A percentile compares a stretch with the other conserved stretches of the same genome.
Evolutionary conservation across 108 stramenopile species (phyloP).

Genomic region (Cyclotella choctawhatcheeana): DNA sequence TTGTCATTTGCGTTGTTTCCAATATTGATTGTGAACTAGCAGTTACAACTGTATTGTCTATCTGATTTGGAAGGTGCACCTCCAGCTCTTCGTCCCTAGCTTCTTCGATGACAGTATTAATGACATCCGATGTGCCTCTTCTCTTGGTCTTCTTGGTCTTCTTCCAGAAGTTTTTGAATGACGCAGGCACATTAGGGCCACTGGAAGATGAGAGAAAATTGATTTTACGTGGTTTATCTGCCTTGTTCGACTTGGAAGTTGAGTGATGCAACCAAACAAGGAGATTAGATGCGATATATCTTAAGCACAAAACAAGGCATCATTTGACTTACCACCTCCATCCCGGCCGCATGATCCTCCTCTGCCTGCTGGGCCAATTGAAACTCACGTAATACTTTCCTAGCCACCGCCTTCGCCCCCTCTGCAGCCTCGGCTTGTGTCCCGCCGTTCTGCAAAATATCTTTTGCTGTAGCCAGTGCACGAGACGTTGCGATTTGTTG

Average conservation of each 20-base stretch:
- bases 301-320: neutral
- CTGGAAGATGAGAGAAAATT: too few species aligned
- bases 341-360: neutral
- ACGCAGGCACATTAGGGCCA: too few species aligned
- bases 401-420: constrained; percentile 5
- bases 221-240: too few species aligned
- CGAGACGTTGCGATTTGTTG: neutral
- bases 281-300: too few species aligned
- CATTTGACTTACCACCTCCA: neutral
- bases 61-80: too few species aligned
- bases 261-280: too few species aligned
- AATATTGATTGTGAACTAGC: neutral
- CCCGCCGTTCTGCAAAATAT: neutral
- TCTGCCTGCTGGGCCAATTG: neutral
- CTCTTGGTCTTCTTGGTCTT: neutral
- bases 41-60: too few species aligned
- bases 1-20: neutral
- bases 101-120: neutral
- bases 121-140: neutral
- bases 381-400: constrained; percentile 6
- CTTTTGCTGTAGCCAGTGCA: constrained; percentile 4
- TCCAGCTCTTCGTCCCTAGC: neutral
- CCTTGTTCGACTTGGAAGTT: too few species aligned
- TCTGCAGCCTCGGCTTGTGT: constrained; percentile 13
- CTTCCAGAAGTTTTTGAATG: constrained; percentile 2